phyloP scores from a whole-genome alignment of 2,329 filamentous ascomycete genomes.

The Emericellopsis cladophorae region DNA sequence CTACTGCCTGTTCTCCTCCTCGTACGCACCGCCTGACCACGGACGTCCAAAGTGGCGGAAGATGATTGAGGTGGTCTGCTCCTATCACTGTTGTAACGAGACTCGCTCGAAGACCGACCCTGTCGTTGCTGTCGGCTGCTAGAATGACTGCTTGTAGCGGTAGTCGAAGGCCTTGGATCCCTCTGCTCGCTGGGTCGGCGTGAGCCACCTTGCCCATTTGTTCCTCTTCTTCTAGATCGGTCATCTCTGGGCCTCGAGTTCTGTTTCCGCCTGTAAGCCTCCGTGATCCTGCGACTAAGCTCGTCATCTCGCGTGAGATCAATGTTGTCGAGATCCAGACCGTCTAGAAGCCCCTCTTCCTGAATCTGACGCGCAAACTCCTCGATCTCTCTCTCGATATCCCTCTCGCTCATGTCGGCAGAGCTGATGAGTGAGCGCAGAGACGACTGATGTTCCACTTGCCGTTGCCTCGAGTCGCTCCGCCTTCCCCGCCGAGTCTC shows the following conservation, averaged over 20 bases:
- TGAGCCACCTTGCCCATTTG: conserved; percentile 15
- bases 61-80: conserved; percentile 33
- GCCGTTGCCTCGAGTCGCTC: conserved; percentile 38
- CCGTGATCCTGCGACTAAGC: conserved; percentile 79
- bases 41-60: conserved; percentile 16
- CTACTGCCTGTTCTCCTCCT: conserved; percentile 41
- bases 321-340: conserved; percentile 78
- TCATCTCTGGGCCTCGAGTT: conserved; percentile 43
- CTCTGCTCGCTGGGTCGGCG: conserved; percentile 16
- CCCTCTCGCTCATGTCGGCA: conserved; percentile 61
- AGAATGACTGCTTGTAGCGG: conserved; percentile 11
- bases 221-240: conserved; percentile 25
- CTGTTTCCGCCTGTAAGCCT: conserved; percentile 72
- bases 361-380: conserved; percentile 83
- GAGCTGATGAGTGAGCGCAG: conserved; percentile 73
- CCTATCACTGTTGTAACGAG: conserved; percentile 29
- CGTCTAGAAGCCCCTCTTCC: conserved; percentile 76
- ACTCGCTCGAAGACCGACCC: conserved; percentile 32
- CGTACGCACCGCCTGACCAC: conserved; percentile 13
- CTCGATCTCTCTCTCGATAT: conserved; percentile 79
- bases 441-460: conserved; percentile 81
- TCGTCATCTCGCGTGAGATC: conserved; percentile 78
- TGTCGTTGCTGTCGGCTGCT: conserved; percentile 24
- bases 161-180: conserved; percentile 15
- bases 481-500: conserved; percentile 18